Percentiles rank a stretch among this genome's conserved stretches.
Evolutionary conservation across 768 basidiomycete species (phyloP).

Genomic region (Boletus bicolor): DNA sequence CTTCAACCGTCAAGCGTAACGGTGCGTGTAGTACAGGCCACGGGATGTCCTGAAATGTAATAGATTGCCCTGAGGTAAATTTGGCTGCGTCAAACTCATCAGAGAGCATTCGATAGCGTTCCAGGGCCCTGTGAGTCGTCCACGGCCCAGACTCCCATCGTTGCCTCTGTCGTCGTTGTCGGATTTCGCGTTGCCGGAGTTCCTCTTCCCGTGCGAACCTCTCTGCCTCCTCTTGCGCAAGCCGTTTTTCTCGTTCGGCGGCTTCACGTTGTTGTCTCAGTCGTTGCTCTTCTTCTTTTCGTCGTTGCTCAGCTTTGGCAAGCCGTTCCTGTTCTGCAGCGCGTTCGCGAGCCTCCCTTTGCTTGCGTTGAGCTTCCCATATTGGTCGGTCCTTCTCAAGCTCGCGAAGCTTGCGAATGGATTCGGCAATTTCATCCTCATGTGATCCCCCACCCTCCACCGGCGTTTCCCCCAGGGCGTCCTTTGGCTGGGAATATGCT

Average conservation of each 20-base stretch:
- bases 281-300: conserved; percentile 32
- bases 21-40: conserved; percentile 72
- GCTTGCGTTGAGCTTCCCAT: conserved; percentile 54
- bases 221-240: conserved; percentile 29
- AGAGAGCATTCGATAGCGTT: conserved; percentile 59
- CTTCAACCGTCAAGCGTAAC: conserved; percentile 50
- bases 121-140: conserved; percentile 64
- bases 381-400: conserved; percentile 61
- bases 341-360: conserved; percentile 41
- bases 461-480: not conserved
- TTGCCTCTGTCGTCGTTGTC: conserved; percentile 46
- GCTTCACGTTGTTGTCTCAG: conserved; percentile 24
- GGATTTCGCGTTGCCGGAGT: conserved; percentile 38
- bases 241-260: conserved; percentile 22
- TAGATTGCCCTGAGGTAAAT: conserved; percentile 48
- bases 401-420: conserved; percentile 64
- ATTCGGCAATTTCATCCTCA: conserved; percentile 53
- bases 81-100: conserved; percentile 62
- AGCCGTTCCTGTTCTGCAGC: conserved; percentile 41
- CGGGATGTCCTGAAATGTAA: conserved; percentile 63
- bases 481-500: conserved; percentile 2
- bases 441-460: conserved; percentile 38
- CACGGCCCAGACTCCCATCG: conserved; percentile 60
- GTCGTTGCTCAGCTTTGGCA: conserved; percentile 33
- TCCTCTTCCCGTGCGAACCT: conserved; percentile 33